phyloP scores from a whole-genome alignment of 106 monocot species.

The Apostasia ramifera region DNA sequence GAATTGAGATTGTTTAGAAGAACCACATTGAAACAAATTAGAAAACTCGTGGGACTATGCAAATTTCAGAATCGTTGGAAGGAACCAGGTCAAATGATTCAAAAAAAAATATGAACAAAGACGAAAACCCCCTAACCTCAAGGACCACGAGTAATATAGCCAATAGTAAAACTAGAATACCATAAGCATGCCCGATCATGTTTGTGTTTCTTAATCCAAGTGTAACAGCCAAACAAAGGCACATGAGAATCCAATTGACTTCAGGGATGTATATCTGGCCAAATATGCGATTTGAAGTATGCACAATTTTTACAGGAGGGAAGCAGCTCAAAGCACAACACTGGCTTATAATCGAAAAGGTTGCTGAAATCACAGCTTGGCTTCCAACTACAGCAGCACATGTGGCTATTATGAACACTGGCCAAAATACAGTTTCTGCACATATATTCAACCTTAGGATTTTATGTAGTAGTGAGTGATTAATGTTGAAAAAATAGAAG shows the following conservation, averaged over 20 bases:
- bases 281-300: conserved; percentile 60
- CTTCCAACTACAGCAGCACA: conserved; percentile 71
- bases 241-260: conserved; percentile 78
- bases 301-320: conserved; percentile 76
- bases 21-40: too few relatives aligned
- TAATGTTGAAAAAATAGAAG: background rate
- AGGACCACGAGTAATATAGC: too few relatives aligned
- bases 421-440: conserved; percentile 83
- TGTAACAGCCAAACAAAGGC: conserved; percentile 54
- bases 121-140: too few relatives aligned
- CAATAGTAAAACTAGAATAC: conserved; percentile 16
- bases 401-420: conserved; percentile 74
- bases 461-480: background rate
- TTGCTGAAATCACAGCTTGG: conserved; percentile 78
- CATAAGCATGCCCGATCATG: conserved; percentile 74
- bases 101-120: too few relatives aligned
- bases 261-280: conserved; percentile 86
- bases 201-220: conserved; percentile 57
- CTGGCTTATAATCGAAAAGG: conserved; percentile 73
- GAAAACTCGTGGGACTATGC: too few relatives aligned
- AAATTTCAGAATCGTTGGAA: too few relatives aligned
- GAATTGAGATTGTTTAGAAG: too few relatives aligned
- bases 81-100: too few relatives aligned
- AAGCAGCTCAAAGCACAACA: conserved; percentile 66
- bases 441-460: background rate